Base-by-base conservation (phyloP, 768 basidiomycete species). In the Chalciporus piperatus region DNA sequence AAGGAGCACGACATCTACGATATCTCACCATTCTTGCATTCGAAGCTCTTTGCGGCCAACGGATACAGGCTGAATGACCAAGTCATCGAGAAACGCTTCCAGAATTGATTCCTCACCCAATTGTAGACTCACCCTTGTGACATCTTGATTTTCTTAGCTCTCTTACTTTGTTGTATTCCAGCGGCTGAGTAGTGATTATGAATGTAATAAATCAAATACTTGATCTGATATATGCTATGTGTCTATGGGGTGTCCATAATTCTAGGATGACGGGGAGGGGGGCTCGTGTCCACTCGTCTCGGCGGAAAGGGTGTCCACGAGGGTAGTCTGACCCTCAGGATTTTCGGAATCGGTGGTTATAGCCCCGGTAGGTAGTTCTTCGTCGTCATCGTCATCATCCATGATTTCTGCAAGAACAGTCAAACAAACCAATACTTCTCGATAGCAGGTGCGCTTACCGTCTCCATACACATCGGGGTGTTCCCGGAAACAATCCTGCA, bases 1-100 rank as follows among this genome's bases (percentile, higher is more conserved):
- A 97, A 96, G 65, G 97, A 98, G 45, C 87, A 97, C 59, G 97
- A 99, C 57, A 98, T 98, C 45, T 98, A 87, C 64, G 95, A 98
- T 64, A 81, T 87, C 28, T 72, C 80, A 17, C 83, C 92, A 5
- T 99, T 98, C 82, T 69, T 97, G 62, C 79, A 75, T 30, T 94
- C 91, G 3, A 86, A 84, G 57, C 66, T 99, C 23, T 99, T 99
- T 69, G 62, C 73, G 14, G 76, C 90, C 12, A 99, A 99, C 61
- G 96, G 96, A 3, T 99, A 98, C 72, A 83, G 81, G 59, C 65
- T 89, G 37, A 77, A 78, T 17, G 81, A 70, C 38, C 76, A 77
- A 44, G 70, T 75, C 33, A 89, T 92, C 50, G 86, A 89, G 65
- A 93, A 93, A 68, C 77, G 75, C 51, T 92, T 92, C 72, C 76